phyloP scores from a whole-genome alignment of 805 yeast genomes.

The Nakazawaea wickerhamii region DNA sequence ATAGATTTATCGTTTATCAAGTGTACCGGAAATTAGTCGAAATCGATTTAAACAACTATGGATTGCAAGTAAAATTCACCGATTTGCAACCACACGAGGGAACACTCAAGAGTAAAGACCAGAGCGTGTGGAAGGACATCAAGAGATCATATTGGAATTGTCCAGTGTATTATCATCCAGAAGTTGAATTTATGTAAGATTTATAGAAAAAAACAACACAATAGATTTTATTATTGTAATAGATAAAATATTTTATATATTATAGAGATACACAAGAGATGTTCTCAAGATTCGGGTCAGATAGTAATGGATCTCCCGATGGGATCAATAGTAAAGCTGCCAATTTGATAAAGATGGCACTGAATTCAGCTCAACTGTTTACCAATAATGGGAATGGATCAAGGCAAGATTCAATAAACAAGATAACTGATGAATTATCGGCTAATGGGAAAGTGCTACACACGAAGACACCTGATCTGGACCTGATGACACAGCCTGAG shows the following conservation, averaged over 20 bases:
- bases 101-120: conserved; percentile 24
- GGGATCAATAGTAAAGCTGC: conserved; percentile 13
- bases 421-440: conserved; percentile 22
- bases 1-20: conserved; percentile 67
- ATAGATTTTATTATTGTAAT: too few species aligned
- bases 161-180: conserved; percentile 64
- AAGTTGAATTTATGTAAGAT: conserved; percentile 37
- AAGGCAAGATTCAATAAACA: conserved; percentile 14
- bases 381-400: conserved; percentile 2
- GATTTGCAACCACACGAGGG: conserved; percentile 38
- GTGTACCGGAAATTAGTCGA: conserved; percentile 82
- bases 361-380: conserved; percentile 16
- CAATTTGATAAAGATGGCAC: conserved; percentile 12
- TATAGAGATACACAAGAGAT: not conserved
- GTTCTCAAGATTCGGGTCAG: conserved; percentile 18
- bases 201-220: not conserved
- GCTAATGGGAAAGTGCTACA: conserved; percentile 25
- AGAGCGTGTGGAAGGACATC: conserved; percentile 56
- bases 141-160: conserved; percentile 65
- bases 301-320: conserved; percentile 20
- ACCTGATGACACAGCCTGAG: conserved; percentile 40
- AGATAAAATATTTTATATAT: not conserved
- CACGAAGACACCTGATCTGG: conserved; percentile 43
- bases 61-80: conserved; percentile 57
- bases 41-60: conserved; percentile 74